Percentiles rank a stretch among this genome's conserved stretches.
phyloP scores from a whole-genome alignment of 371 early-diverging fungal species.

The Blakeslea trispora region DNA sequence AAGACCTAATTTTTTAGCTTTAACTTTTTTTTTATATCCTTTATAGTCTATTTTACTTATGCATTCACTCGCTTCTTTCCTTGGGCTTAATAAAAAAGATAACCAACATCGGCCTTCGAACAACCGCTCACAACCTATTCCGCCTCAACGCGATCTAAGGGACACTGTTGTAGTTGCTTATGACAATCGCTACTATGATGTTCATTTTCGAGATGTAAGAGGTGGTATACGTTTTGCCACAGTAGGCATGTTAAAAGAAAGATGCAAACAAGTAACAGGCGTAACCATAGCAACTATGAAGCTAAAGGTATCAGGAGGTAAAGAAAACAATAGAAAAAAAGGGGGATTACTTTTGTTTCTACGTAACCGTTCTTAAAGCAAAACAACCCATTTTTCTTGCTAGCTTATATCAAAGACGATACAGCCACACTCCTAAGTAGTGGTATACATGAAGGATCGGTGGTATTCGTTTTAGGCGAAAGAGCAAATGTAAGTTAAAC shows the following conservation, averaged over 20 bases:
- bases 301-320: slow-evolving; percentile 36
- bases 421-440: slow-evolving; percentile 23
- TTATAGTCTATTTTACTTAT: slow-evolving; percentile 1
- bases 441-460: slow-evolving; percentile 23
- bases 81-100: slow-evolving; percentile 14
- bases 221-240: slow-evolving; percentile 19
- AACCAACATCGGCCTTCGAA: background rate
- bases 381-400: too few species aligned
- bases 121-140: background rate
- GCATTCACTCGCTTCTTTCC: slow-evolving; percentile 19
- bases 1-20: background rate
- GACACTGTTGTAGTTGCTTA: slow-evolving; percentile 16
- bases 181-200: slow-evolving; percentile 21
- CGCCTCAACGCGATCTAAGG: slow-evolving; percentile 1
- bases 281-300: slow-evolving; percentile 36
- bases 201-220: slow-evolving; percentile 20
- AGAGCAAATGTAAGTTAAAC: slow-evolving; percentile 25
- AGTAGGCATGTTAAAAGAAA: slow-evolving; percentile 27
- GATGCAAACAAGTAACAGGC: slow-evolving; percentile 28
- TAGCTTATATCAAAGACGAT: slow-evolving; percentile 35
- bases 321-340: too few species aligned
- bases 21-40: background rate
- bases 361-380: too few species aligned
- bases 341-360: too few species aligned
- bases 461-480: slow-evolving; percentile 27